Evolutionary conservation across 352 stramenopile species (phyloP).

Genomic region (Thraustochytrium striatum): DNA sequence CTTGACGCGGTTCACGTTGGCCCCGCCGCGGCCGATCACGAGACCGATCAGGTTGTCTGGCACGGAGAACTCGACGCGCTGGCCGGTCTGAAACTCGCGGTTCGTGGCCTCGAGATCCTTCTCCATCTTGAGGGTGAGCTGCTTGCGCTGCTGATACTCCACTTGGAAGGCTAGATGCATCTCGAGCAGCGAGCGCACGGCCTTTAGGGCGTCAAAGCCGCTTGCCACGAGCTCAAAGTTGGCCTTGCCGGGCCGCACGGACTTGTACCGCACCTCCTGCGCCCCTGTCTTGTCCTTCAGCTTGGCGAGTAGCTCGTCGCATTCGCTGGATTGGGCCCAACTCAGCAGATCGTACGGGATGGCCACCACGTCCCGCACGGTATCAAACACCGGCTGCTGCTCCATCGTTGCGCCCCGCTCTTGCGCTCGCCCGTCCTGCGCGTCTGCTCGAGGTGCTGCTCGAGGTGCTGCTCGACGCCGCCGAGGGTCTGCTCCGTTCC

Average conservation of each 20-base stretch:
- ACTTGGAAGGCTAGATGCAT: conserved; percentile 17
- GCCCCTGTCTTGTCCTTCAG: not conserved
- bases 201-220: not conserved
- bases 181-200: conserved; percentile 30
- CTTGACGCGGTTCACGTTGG: conserved; percentile 33
- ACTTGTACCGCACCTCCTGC: not conserved
- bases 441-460: too few species aligned
- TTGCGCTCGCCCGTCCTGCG: not conserved
- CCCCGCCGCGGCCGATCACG: conserved; percentile 46
- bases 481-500: too few species aligned
- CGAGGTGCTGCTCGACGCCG: too few species aligned
- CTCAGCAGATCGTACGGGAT: conserved; percentile 38
- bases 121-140: conserved; percentile 45
- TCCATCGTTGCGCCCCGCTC: not conserved
- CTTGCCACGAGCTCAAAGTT: conserved; percentile 23
- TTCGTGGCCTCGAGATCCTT: conserved; percentile 34
- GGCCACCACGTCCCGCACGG: not conserved
- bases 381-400: not conserved
- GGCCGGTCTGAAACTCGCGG: conserved; percentile 21
- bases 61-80: conserved; percentile 45
- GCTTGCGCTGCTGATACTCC: conserved; percentile 42
- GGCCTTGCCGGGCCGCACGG: conserved; percentile 11
- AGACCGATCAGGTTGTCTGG: conserved; percentile 27
- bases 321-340: conserved; percentile 8
- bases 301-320: not conserved